Conservation (phyloP, 78 protist species). For the Speleostelium caveatum region DNA sequence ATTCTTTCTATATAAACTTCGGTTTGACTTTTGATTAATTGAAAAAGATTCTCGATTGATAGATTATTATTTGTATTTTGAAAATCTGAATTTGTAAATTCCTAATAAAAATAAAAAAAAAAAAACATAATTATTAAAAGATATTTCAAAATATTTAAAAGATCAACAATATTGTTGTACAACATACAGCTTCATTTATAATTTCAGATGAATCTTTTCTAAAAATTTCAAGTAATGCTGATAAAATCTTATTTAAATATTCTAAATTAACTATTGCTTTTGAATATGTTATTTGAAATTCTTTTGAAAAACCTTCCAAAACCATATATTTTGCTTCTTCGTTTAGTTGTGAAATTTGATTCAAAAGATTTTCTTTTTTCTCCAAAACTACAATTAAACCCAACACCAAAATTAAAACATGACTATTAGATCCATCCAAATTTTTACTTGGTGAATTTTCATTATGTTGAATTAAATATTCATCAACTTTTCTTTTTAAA, state of each 20-base stretch:
- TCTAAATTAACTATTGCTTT: conserved; percentile 31
- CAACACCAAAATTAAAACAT: conserved; percentile 32
- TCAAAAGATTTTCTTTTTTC: conserved; percentile 40
- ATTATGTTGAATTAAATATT: neutral
- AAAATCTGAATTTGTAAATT: too few species aligned
- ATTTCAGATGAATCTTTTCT: conserved; percentile 20
- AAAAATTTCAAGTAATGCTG: conserved; percentile 51
- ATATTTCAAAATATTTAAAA: too few species aligned
- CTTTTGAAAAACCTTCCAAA: conserved; percentile 19
- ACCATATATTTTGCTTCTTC: conserved; percentile 46
- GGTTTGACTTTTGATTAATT: conserved; percentile 15
- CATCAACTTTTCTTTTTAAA: too few species aligned
- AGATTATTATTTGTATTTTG: too few species aligned
- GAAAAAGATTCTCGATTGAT: neutral
- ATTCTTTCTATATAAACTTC: conserved; percentile 1
- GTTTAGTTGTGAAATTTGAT: conserved; percentile 10
- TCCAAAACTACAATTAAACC: conserved; percentile 58
- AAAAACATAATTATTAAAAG: too few species aligned
- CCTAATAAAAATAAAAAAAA: too few species aligned
- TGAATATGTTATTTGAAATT: conserved; percentile 38
- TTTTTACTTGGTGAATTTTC: neutral
- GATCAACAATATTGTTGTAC: too few species aligned
- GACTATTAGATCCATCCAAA: neutral
- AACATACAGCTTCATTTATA: too few species aligned
- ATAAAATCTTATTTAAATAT: conserved; percentile 32